These are phyloP conservation scores for Endotrypanum monterogeii DNA, from an alignment of 208 protist genomes.

Conservation along the genomic window DNA sequence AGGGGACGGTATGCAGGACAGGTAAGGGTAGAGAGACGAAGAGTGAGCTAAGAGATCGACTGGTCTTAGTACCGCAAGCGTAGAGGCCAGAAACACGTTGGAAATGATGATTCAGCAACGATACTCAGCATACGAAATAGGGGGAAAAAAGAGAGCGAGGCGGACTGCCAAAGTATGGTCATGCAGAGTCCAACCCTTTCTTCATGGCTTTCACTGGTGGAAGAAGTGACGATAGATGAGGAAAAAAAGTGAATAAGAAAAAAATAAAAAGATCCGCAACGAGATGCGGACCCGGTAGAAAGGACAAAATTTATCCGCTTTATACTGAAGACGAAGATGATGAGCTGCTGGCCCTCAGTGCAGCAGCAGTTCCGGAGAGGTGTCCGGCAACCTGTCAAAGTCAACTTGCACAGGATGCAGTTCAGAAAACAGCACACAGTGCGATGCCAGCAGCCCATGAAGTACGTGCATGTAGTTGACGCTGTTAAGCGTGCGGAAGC, in stretches of 20 bases:
- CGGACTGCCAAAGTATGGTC: too few relatives aligned
- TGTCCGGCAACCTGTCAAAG: neutral
- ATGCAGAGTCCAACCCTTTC: neutral
- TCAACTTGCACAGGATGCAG: slow-evolving; percentile 40
- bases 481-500: slow-evolving; percentile 59
- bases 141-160: too few relatives aligned
- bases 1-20: neutral
- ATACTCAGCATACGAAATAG: neutral
- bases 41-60: neutral
- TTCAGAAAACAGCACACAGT: slow-evolving; percentile 39
- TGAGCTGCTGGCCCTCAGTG: neutral
- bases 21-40: neutral
- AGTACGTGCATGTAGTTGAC: slow-evolving; percentile 66
- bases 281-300: neutral
- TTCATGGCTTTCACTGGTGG: neutral
- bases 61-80: neutral
- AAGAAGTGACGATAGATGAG: neutral
- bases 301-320: neutral
- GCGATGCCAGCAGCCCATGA: slow-evolving; percentile 13
- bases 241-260: neutral
- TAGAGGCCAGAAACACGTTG: neutral
- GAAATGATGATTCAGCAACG: neutral
- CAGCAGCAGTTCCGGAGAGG: slow-evolving; percentile 14
- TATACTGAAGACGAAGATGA: neutral
- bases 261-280: slow-evolving; percentile 10